phyloP scores from a whole-genome alignment of 176 grass and related monocot species.

The Oryza meridionalis region DNA sequence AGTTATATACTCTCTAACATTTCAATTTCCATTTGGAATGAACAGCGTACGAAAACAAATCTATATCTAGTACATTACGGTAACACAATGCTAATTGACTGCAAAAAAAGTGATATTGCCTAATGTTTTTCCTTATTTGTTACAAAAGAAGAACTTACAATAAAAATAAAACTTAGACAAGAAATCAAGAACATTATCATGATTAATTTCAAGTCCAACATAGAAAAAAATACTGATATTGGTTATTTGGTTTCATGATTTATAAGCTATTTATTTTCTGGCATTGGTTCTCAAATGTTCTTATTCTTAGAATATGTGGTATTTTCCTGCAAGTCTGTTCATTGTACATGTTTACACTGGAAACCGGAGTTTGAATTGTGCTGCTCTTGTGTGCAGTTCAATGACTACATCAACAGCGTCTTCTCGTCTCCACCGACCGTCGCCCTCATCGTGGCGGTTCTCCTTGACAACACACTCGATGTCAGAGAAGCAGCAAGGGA shows the following conservation, averaged over 20 bases:
- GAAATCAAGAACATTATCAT: neutral
- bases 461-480: conserved; percentile 92
- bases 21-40: neutral
- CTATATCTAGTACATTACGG: neutral
- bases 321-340: neutral
- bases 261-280: neutral
- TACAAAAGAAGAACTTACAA: too few species aligned
- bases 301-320: neutral
- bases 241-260: neutral
- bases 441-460: conserved; percentile 67
- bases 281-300: neutral
- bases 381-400: conserved; percentile 69
- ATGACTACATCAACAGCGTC: conserved; percentile 89
- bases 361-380: neutral
- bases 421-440: conserved; percentile 91
- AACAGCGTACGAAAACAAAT: neutral
- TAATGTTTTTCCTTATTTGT: neutral
- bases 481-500: conserved; percentile 68
- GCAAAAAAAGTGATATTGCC: neutral
- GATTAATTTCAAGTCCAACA: neutral
- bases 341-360: neutral
- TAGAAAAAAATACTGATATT: neutral
- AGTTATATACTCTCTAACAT: neutral
- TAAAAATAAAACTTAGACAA: neutral
- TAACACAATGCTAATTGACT: neutral